Evolutionary conservation across 2,329 filamentous ascomycete species (phyloP).

Genomic region (Pseudofabraea citricarpa): DNA sequence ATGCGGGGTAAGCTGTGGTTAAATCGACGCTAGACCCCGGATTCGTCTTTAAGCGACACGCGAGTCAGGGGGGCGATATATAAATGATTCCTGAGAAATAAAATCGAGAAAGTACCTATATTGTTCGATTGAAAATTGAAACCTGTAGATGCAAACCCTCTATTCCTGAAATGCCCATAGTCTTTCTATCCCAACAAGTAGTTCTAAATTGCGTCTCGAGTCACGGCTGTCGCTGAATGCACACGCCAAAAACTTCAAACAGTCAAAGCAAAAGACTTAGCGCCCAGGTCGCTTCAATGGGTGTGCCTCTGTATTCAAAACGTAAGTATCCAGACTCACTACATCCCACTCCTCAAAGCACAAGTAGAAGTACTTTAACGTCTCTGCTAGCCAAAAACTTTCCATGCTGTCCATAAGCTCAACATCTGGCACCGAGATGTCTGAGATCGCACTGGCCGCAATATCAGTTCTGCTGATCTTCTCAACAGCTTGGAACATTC

Average conservation of each 20-base stretch:
- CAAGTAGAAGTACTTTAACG: slow-evolving; percentile 60
- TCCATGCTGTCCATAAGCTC: slow-evolving; percentile 50
- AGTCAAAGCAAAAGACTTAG: neutral
- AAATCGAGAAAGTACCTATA: no score
- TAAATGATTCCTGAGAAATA: no score
- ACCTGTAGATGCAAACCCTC: no score
- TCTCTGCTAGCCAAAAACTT: slow-evolving; percentile 59
- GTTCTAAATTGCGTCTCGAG: no score
- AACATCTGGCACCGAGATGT: slow-evolving; percentile 42
- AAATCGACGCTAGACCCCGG: slow-evolving; percentile 1
- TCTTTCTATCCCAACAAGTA: no score
- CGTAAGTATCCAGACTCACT: slow-evolving; percentile 57
- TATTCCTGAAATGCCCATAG: no score
- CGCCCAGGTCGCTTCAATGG: slow-evolving; percentile 31
- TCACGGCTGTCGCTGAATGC: no score
- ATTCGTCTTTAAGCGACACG: slow-evolving; percentile 1
- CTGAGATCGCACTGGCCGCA: slow-evolving; percentile 36
- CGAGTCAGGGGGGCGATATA: slow-evolving; percentile 2
- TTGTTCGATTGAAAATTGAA: no score
- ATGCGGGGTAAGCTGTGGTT: slow-evolving; percentile 8
- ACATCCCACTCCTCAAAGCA: slow-evolving; percentile 42
- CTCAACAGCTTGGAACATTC: slow-evolving; percentile 43
- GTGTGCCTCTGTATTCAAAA: slow-evolving; percentile 35
- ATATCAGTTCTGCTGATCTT: slow-evolving; percentile 36
- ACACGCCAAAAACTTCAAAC: no score